Conservation (phyloP, 1,284 basidiomycete species). For the Coniophora puteana region DNA sequence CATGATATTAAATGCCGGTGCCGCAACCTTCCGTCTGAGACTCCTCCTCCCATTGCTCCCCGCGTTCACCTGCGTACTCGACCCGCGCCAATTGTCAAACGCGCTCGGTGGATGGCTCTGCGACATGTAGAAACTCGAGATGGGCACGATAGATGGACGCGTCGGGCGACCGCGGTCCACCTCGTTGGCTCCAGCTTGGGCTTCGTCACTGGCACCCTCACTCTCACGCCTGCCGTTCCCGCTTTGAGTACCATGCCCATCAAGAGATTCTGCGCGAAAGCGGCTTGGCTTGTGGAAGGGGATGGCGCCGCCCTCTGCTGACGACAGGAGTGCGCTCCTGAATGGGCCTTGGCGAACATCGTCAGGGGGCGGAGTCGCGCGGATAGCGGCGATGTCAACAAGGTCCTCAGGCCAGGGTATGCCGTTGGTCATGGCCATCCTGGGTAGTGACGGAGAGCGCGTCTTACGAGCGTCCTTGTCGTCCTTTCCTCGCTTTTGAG, state of each 20-base stretch:
- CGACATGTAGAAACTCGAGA: slow-evolving; percentile 67
- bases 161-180: slow-evolving; percentile 45
- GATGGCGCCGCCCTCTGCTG: slow-evolving; percentile 48
- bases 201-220: too few species aligned
- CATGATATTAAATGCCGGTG: slow-evolving; percentile 82
- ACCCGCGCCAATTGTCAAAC: slow-evolving; percentile 47
- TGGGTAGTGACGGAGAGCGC: slow-evolving; percentile 71
- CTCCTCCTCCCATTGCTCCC: slow-evolving; percentile 44
- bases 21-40: slow-evolving; percentile 57
- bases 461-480: slow-evolving; percentile 38
- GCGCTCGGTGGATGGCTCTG: slow-evolving; percentile 46
- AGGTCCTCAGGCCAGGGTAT: slow-evolving; percentile 80
- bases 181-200: too few species aligned
- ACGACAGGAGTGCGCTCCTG: slow-evolving; percentile 55
- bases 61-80: slow-evolving; percentile 30
- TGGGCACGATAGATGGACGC: slow-evolving; percentile 40
- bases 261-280: slow-evolving; percentile 22
- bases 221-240: too few species aligned
- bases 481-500: too few species aligned
- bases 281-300: slow-evolving; percentile 80
- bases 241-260: neutral
- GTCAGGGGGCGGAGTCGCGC: slow-evolving; percentile 36
- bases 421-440: slow-evolving; percentile 63
- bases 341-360: slow-evolving; percentile 54
- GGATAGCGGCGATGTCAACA: slow-evolving; percentile 63